phyloP scores from a whole-genome alignment of 352 stramenopile species.

The Phytopythium montanum region DNA sequence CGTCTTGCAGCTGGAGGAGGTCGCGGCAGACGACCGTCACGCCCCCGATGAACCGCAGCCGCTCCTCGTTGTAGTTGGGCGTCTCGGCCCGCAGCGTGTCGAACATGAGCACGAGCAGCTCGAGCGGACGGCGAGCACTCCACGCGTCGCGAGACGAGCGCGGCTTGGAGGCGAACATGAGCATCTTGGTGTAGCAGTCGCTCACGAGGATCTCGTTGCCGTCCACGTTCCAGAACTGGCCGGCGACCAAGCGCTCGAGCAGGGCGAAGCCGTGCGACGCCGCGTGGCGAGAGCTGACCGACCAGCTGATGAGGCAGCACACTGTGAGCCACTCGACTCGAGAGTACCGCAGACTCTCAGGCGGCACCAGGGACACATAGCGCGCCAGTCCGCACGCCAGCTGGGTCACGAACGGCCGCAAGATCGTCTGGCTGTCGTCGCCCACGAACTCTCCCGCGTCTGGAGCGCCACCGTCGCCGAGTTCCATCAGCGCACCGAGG shows the following conservation, averaged over 20 bases:
- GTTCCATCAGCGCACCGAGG: conserved; percentile 48
- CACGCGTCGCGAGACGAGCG: conserved; percentile 25
- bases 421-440: conserved; percentile 42
- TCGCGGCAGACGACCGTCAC: conserved; percentile 50
- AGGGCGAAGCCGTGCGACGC: conserved; percentile 54
- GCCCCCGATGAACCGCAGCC: conserved; percentile 51
- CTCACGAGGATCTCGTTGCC: conserved; percentile 52
- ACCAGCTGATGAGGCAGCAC: conserved; percentile 60
- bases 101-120: conserved; percentile 58
- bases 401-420: conserved; percentile 57
- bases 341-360: conserved; percentile 30
- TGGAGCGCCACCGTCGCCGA: conserved; percentile 1
- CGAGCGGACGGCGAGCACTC: conserved; percentile 28
- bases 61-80: conserved; percentile 34
- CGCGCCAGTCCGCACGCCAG: conserved; percentile 49
- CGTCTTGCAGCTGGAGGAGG: conserved; percentile 28
- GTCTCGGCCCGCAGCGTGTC: conserved; percentile 30
- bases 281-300: conserved; percentile 34
- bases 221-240: conserved; percentile 48
- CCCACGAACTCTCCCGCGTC: conserved; percentile 23
- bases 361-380: conserved; percentile 27
- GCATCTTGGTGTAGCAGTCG: conserved; percentile 60
- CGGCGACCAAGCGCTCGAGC: conserved; percentile 52
- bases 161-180: conserved; percentile 54
- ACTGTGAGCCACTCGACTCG: conserved; percentile 59